Conservation (phyloP, 2,329 filamentous ascomycete species). For the Kalmusia sp. region DNA sequence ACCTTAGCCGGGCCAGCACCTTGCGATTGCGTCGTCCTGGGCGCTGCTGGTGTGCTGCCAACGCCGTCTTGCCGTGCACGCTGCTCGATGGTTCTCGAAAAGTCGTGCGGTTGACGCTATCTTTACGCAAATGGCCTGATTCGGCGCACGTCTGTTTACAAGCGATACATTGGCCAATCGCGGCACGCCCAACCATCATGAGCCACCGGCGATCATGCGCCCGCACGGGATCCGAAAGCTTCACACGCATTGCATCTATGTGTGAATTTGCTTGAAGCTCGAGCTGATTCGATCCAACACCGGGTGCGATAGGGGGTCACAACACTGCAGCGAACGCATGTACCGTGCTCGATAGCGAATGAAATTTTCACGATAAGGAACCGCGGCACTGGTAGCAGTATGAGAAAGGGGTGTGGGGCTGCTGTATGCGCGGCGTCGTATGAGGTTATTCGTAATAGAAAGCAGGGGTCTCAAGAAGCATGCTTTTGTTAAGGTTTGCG, state of each 20-base stretch:
- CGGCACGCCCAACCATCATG: not conserved
- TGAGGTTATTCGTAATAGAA: not conserved
- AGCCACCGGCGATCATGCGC: not conserved
- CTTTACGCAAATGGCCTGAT: not conserved
- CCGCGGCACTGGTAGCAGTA: slow-evolving; percentile 1
- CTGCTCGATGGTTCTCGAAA: slow-evolving; percentile 3
- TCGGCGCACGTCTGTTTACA: not conserved
- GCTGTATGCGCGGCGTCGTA: not conserved
- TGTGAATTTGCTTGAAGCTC: not conserved
- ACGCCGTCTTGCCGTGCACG: not conserved
- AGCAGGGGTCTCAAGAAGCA: too few relatives aligned
- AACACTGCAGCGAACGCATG: not conserved
- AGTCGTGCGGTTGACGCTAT: slow-evolving; percentile 2
- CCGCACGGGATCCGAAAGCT: not conserved
- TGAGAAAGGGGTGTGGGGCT: not conserved
- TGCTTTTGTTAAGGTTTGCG: too few relatives aligned
- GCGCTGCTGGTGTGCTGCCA: not conserved
- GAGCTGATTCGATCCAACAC: slow-evolving; percentile 1
- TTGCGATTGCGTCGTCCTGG: not conserved
- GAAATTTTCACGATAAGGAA: not conserved
- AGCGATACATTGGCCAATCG: slow-evolving; percentile 1
- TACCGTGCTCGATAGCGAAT: not conserved
- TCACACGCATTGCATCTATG: not conserved
- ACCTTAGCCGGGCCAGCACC: too few relatives aligned
- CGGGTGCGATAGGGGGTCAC: not conserved